Conservation (phyloP, 176 grass and related monocot species). For the Pontederia paniculata region DNA sequence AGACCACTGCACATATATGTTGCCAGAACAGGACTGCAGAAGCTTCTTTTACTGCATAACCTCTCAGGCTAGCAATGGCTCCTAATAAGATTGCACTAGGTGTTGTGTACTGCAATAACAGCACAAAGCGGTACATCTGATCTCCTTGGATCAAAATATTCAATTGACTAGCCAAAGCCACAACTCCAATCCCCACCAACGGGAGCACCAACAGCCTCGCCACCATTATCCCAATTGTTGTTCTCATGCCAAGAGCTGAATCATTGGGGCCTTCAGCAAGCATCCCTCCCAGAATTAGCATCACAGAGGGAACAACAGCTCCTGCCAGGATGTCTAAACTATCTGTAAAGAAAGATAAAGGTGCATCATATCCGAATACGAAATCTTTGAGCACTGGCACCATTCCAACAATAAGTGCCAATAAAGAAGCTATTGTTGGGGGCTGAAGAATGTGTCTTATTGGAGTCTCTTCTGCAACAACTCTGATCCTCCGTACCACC, state of each 20-base stretch:
- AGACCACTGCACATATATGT: conserved; percentile 71
- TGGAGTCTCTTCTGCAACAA: conserved; percentile 85
- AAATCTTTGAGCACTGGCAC: conserved; percentile 56
- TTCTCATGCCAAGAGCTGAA: conserved; percentile 53
- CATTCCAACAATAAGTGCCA: conserved; percentile 74
- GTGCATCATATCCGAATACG: conserved; percentile 55
- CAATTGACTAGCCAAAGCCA: conserved; percentile 48
- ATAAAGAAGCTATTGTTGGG: conserved; percentile 67
- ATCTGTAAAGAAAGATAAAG: conserved; percentile 69
- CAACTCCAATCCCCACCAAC: conserved; percentile 67
- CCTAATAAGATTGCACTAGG: conserved; percentile 88
- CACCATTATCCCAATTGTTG: conserved; percentile 50
- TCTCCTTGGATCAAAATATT: conserved; percentile 55
- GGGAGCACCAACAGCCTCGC: conserved; percentile 75
- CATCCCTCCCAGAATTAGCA: conserved; percentile 85
- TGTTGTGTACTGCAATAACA: conserved; percentile 67
- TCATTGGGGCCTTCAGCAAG: conserved; percentile 91
- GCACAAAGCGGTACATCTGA: conserved; percentile 75
- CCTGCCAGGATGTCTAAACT: conserved; percentile 77
- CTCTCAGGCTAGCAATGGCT: conserved; percentile 77
- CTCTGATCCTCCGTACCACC: conserved; percentile 77
- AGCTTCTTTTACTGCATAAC: conserved; percentile 88
- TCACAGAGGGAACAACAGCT: conserved; percentile 71
- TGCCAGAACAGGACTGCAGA: conserved; percentile 89
- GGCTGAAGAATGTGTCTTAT: conserved; percentile 81